Evolutionary conservation across 768 basidiomycete genomes (phyloP).

Genomic region (Rhizopogon rudus): DNA sequence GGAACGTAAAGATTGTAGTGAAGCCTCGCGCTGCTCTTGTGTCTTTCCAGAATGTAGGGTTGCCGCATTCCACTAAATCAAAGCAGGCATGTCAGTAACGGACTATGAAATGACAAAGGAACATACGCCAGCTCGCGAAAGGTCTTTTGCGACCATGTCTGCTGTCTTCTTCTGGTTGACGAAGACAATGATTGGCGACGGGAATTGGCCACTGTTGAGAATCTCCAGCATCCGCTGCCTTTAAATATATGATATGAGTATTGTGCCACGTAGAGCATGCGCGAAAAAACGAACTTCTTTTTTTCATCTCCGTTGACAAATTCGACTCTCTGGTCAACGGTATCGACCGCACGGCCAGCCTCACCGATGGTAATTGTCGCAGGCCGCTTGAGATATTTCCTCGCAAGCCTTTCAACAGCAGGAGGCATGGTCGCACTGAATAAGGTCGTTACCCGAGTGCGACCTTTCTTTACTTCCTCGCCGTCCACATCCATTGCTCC

Average conservation of each 20-base stretch:
- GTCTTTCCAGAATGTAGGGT: conserved; percentile 97
- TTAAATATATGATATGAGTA: conserved; percentile 5
- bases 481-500: conserved; percentile 75
- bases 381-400: conserved; percentile 90
- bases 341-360: conserved; percentile 96
- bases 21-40: conserved; percentile 94
- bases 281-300: conserved; percentile 68
- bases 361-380: conserved; percentile 98
- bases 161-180: conserved; percentile 99
- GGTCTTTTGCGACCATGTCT: conserved; percentile 94
- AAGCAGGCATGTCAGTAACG: conserved; percentile 1
- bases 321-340: conserved; percentile 94
- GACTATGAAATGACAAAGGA: background rate
- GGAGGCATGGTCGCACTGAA: conserved; percentile 99
- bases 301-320: conserved; percentile 92
- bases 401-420: conserved; percentile 89
- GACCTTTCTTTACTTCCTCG: conserved; percentile 54
- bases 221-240: conserved; percentile 88
- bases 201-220: conserved; percentile 77
- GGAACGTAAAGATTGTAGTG: conserved; percentile 78
- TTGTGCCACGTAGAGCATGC: conserved; percentile 4
- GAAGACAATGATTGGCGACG: conserved; percentile 95
- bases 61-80: conserved; percentile 74
- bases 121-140: conserved; percentile 83
- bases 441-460: conserved; percentile 89